Base-by-base conservation (phyloP, 176 grass and related monocot genomes). In the Ensete ventricosum region DNA sequence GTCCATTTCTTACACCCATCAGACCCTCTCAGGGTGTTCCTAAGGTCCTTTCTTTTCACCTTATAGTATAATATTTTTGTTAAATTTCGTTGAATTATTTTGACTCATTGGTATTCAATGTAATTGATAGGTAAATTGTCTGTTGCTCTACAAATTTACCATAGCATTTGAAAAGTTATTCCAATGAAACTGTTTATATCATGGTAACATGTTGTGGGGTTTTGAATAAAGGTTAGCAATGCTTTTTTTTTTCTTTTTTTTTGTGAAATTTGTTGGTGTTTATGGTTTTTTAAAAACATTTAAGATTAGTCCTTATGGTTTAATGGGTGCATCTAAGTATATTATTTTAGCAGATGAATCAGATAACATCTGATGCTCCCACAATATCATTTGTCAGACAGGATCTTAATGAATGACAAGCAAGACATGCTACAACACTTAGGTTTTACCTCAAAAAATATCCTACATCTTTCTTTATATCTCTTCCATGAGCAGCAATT, bases 391-490 rank as follows among this genome's bases (percentile, higher is more conserved):
- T 95, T 83, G 90, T 99, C 71, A 87, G 96, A 62, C 91, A 99
- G 88, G 96, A 99, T 83, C 90, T 99, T 82, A 99, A 89, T 57
- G 88, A 94, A 79, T 99, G 96, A 88, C 88, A 95, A 90, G 83
- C 96, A 59, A 91, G 72, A 66, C 96, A 99, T 84, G 88, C 86
- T 59, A 87, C 88, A n/a, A n/a, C n/a, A 22, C 86, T 99, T 51
- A 86, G 9, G 26, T 55, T 53, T 69, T 55, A 52, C 25, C 73
- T 20, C 67, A 73, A 71, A 70, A 70, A n/a, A 50, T 70, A 70
- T 2, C 14, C 8, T 34, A 22, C 17, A 20, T 14, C 14, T 70
- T 70, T 19, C 51, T 70, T 70, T 27, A 3, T 65, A 65, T 26
- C 17, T 65, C 3, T 23, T 65, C 63, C 1, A 29, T 27, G 63